Evolutionary conservation across 1,139 yeast genomes (phyloP).

Genomic region (Meyerozyma athensensis): DNA sequence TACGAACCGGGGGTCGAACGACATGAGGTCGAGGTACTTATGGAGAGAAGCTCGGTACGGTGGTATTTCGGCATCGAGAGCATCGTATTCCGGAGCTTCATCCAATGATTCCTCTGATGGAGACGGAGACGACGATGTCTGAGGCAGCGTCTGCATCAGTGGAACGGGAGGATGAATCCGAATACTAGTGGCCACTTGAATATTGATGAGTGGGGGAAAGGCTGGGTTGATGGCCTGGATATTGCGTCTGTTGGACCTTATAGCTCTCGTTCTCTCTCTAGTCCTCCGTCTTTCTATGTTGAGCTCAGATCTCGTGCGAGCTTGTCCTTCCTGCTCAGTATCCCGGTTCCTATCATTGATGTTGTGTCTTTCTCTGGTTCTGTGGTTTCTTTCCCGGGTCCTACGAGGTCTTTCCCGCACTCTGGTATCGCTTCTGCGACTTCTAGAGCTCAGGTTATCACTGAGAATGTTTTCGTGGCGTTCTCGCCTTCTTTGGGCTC

Average conservation of each 20-base stretch:
- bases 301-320: not conserved
- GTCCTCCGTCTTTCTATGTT: not conserved
- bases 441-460: not conserved
- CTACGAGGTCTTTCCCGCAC: not conserved
- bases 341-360: slow-evolving; percentile 3
- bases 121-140: not conserved
- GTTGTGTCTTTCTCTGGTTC: not conserved
- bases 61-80: slow-evolving; percentile 26
- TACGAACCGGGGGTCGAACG: slow-evolving; percentile 37
- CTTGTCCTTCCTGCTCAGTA: no score
- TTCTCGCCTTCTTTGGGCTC: not conserved
- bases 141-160: not conserved
- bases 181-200: not conserved
- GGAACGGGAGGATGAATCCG: not conserved
- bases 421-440: slow-evolving; percentile 2
- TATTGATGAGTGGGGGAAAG: slow-evolving; percentile 9
- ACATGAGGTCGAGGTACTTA: slow-evolving; percentile 30
- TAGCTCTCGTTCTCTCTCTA: not conserved
- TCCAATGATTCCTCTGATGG: not conserved
- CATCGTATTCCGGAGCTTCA: not conserved
- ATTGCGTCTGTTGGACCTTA: not conserved
- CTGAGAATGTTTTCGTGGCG: not conserved
- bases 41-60: slow-evolving; percentile 37
- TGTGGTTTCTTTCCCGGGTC: not conserved
- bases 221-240: slow-evolving; percentile 7